Evolutionary conservation across 495 filamentous ascomycete genomes (phyloP), one percentile per base, ranked within the genome.

Genomic region (Durotheca rogersii): DNA sequence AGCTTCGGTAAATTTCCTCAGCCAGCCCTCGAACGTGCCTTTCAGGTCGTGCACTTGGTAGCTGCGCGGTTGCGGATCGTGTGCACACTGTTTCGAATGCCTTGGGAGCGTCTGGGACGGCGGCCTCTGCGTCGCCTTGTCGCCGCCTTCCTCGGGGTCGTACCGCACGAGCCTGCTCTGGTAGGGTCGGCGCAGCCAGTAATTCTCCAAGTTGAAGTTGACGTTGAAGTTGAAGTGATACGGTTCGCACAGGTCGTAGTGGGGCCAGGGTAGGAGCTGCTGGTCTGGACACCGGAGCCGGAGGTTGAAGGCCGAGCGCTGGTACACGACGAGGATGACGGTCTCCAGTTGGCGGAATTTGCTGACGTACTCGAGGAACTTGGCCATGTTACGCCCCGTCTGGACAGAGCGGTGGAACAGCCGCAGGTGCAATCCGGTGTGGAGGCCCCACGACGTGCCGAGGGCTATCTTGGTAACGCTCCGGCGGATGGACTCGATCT

Each of bases 201-300:
- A 64, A 35, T 73, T 66, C 51, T 75, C 72, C 54, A 76, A 69
- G 64, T 73, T 76, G 42, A 68, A 65, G 38, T 73, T 71, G 37
- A 76, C 68, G 58, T 75, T 72, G 47, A 74, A 75, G 46, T 72
- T 72, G 59, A 71, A 75, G 40, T 72, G 66, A 57, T 76, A 76
- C n/a, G 73, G 66, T 47, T 76, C 71, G 63, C 72, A 73, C 19
- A 75, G 47, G 40, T 57, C 53, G 20, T 54, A 56, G 41, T 53
- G 65, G 27, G 42, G 46, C 55, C 35, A 58, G 15, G 48, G 62
- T 40, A 39, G 51, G 25, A 17, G 44, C 25, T 52, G 53, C 18
- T 47, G 53, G 17, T 40, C 18, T 1, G 60, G 37, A 20, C 53
- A 52, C n/a, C 64, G 59, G 17, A 67, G 68, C 42, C 72, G 67